These are phyloP conservation scores for Reutealis trisperma DNA, from an alignment of 345 rosid species.

Conservation along the genomic window DNA sequence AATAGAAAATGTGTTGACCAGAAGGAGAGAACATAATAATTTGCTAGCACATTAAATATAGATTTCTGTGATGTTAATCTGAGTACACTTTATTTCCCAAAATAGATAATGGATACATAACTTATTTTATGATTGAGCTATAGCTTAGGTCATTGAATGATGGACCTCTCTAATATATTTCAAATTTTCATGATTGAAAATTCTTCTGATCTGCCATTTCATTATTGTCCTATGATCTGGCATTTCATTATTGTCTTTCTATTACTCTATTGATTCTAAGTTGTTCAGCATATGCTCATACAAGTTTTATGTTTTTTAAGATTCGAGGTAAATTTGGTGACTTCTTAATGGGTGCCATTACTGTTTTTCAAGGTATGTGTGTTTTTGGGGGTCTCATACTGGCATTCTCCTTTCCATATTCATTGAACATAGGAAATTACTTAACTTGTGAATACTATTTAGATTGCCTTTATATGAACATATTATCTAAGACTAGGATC, in stretches of 20 bases:
- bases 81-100: neutral
- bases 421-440: neutral
- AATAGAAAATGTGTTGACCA: neutral
- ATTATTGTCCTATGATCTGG: too few relatives aligned
- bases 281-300: constrained; percentile 22
- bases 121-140: neutral
- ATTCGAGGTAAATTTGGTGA: constrained; percentile 73
- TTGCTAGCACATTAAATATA: neutral
- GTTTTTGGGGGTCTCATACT: constrained; percentile 3
- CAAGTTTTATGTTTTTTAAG: constrained; percentile 35
- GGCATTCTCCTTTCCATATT: neutral
- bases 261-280: neutral
- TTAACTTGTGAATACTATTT: constrained; percentile 9
- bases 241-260: neutral
- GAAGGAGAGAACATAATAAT: neutral
- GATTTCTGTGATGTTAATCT: neutral
- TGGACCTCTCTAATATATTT: too few relatives aligned
- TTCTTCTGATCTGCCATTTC: neutral
- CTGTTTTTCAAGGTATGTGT: constrained; percentile 86
- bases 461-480: constrained; percentile 8
- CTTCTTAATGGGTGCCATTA: constrained; percentile 73
- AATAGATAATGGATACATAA: neutral
- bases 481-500: neutral
- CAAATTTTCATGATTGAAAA: neutral
- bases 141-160: neutral